Base-by-base conservation (phyloP, 2,329 filamentous ascomycete genomes). In the Sclerotinia sclerotiorum region DNA sequence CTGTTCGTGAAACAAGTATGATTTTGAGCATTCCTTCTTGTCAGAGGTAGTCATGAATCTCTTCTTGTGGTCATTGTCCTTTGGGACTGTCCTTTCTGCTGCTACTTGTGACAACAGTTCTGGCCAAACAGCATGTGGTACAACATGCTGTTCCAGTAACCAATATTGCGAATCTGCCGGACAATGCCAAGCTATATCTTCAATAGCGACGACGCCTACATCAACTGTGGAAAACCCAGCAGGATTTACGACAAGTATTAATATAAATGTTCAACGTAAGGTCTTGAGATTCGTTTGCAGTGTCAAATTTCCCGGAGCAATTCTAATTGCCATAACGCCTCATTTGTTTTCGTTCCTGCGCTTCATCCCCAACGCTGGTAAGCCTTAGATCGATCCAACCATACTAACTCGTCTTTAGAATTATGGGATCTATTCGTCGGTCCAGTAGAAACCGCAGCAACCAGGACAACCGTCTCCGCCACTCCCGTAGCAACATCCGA, bases 341-440 rank as follows among this genome's bases (percentile, higher is more conserved):
- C n/a, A 15, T 49, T 52, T 7, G 32, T 65, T 19, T 58, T 21
- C 17, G 19, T 24, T 11, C 10, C 4, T 8, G 10, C 35, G 7
- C 8, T 35, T 35, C 8, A 7, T 51, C n/a, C 27, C 13, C 7
- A 15, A n/a, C 19, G 65, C 73, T 0, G 76, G 76, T 29, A 52
- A 51, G 44, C 8, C n/a, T 42, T 42, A 42, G 13, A 42, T 13
- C 15, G 5, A 17, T 42, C 17, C 39, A 42, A 21, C 17, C 24
- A 46, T 46, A 46, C 24, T 44, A 42, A 44, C 65, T 44, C 8
- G 65, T 32, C 48, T 55, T 19, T 27, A 69, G 68, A 68, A 54
- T 7, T 62, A 39, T 75, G 74, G 73, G 65, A 75, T 67, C 66
- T 74, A 29, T 75, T 72, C 42, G 69, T 75, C 17, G 74, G 74